Evolutionary conservation across 2,329 filamentous ascomycete species (phyloP).

Genomic region (Monosporascus sp.): DNA sequence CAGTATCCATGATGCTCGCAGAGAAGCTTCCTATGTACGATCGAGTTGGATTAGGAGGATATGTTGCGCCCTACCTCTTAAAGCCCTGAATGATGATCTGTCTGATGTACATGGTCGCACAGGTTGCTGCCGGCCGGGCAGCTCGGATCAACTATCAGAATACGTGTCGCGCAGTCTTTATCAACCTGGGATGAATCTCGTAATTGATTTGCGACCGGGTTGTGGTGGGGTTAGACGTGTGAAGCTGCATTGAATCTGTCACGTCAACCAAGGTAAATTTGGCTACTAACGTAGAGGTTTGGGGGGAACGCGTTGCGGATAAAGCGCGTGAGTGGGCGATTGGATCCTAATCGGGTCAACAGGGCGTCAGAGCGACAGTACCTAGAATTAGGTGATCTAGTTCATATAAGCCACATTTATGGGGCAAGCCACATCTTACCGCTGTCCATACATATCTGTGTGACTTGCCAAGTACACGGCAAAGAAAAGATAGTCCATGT

Average conservation of each 20-base stretch:
- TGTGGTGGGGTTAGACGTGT: constrained; percentile 2
- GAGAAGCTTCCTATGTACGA: no score
- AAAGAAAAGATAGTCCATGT: no score
- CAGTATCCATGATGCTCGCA: no score
- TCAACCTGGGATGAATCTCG: constrained; percentile 3
- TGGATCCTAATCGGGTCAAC: background rate
- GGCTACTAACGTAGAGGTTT: background rate
- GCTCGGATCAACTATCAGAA: constrained; percentile 21
- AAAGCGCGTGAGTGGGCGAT: background rate
- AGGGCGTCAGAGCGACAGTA: no score
- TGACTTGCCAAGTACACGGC: no score
- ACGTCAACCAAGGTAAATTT: constrained; percentile 1
- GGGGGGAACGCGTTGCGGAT: background rate
- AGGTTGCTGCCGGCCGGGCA: constrained; percentile 29
- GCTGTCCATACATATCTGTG: no score
- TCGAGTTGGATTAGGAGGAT: background rate
- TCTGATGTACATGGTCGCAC: constrained; percentile 85
- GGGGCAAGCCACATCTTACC: no score
- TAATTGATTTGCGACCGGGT: constrained; percentile 12
- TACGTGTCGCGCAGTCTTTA: constrained; percentile 16
- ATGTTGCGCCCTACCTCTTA: constrained; percentile 66
- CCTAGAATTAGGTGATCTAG: no score
- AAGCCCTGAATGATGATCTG: constrained; percentile 99
- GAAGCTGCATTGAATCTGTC: constrained; percentile 11
- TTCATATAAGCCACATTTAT: no score